A percentile compares a stretch with the other conserved stretches of the same genome.
These are phyloP conservation scores for Beauveria rudraprayagi DNA, from an alignment of 2,329 filamentous ascomycete genomes.

Conservation along the genomic window DNA sequence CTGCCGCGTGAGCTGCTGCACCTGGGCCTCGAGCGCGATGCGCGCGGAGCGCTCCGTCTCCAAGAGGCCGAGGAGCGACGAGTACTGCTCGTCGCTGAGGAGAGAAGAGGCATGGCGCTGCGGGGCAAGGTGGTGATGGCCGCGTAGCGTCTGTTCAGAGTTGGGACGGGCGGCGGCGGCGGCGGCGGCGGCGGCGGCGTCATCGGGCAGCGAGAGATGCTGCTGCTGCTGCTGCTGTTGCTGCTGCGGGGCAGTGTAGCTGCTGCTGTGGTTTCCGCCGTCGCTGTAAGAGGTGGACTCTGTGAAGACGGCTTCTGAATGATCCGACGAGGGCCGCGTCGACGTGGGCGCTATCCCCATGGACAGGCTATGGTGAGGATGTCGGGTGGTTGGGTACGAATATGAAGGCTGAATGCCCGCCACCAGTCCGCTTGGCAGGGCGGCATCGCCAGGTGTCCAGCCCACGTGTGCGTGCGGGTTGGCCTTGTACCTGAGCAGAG, in stretches of 20 bases:
- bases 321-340: not conserved
- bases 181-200: not conserved
- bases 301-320: not conserved
- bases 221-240: not conserved
- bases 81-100: slow-evolving; percentile 37
- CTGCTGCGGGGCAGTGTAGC: not conserved
- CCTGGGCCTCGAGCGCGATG: slow-evolving; percentile 46
- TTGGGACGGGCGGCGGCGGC: slow-evolving; percentile 24
- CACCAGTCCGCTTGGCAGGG: not conserved
- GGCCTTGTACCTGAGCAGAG: slow-evolving; percentile 1
- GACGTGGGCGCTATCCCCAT: slow-evolving; percentile 7
- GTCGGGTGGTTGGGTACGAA: not conserved
- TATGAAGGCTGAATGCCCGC: not conserved
- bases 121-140: slow-evolving; percentile 17
- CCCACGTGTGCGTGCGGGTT: not conserved
- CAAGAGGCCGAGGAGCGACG: slow-evolving; percentile 42
- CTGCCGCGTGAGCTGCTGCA: slow-evolving; percentile 43
- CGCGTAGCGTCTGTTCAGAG: slow-evolving; percentile 19
- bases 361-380: slow-evolving; percentile 2
- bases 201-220: no score
- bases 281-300: not conserved
- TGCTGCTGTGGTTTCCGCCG: not conserved
- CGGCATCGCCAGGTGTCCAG: not conserved
- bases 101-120: slow-evolving; percentile 25
- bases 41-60: slow-evolving; percentile 50